A percentile compares a stretch with the other conserved stretches of the same genome.
Conservation (phyloP, 257 asterid genomes). For the Gentiana straminea region DNA sequence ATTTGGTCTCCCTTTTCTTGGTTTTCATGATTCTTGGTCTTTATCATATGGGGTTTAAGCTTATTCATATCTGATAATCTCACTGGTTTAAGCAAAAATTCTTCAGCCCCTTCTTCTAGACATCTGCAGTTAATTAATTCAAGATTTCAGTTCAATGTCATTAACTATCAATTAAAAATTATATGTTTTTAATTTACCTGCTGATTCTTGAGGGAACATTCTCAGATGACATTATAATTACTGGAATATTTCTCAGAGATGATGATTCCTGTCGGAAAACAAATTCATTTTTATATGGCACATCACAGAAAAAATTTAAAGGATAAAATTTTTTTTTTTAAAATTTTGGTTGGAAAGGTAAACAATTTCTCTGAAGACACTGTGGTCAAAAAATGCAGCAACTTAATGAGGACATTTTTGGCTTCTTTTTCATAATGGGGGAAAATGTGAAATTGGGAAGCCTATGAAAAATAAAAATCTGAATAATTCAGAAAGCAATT, state of each 20-base stretch:
- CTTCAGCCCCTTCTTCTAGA: slow-evolving; percentile 93
- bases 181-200: slow-evolving; percentile 35
- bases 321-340: slow-evolving; percentile 23
- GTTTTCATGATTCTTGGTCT: slow-evolving; percentile 24
- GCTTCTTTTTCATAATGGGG: slow-evolving; percentile 16
- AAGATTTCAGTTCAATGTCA: too few species aligned
- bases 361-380: slow-evolving; percentile 18
- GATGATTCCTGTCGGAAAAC: slow-evolving; percentile 62
- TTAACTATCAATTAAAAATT: background rate
- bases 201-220: slow-evolving; percentile 88
- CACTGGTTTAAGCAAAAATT: slow-evolving; percentile 85
- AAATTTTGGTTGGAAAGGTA: too few species aligned
- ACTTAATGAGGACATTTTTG: slow-evolving; percentile 8
- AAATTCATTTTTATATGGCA: background rate
- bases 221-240: slow-evolving; percentile 96
- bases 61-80: slow-evolving; percentile 70
- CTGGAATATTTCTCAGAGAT: slow-evolving; percentile 69
- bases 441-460: slow-evolving; percentile 7
- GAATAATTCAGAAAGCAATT: background rate
- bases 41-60: slow-evolving; percentile 75
- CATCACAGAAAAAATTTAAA: too few species aligned
- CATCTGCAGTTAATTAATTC: slow-evolving; percentile 33
- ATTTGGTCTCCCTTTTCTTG: slow-evolving; percentile 6
- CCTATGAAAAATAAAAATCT: background rate
- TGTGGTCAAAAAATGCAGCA: slow-evolving; percentile 9